Evolutionary conservation across 192 early-diverging fungal genomes (phyloP).

Genomic region (Linnemannia zychae): DNA sequence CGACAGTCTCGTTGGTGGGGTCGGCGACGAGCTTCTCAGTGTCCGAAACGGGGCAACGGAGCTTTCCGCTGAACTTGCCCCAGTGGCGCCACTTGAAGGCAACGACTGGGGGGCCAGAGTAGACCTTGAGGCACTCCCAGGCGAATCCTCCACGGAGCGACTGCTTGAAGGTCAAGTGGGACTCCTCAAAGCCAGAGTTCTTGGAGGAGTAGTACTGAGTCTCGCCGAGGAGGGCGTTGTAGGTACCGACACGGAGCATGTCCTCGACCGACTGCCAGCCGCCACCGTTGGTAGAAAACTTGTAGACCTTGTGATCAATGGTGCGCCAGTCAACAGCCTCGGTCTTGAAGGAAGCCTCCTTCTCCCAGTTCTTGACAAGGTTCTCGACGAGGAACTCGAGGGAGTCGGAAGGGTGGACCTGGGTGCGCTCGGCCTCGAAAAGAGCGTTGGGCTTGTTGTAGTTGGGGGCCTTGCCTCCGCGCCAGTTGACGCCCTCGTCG

Average conservation of each 20-base stretch:
- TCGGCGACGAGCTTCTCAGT: constrained; percentile 56
- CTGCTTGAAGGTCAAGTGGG: constrained; percentile 60
- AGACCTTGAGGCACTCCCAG: constrained; percentile 61
- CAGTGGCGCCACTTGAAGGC: constrained; percentile 65
- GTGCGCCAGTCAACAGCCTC: constrained; percentile 59
- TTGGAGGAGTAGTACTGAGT: constrained; percentile 59
- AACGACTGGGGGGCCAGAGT: constrained; percentile 61
- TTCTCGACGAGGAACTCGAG: constrained; percentile 58
- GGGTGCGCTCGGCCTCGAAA: constrained; percentile 56
- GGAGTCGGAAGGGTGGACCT: constrained; percentile 53
- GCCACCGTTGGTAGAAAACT: constrained; percentile 59
- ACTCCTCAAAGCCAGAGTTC: constrained; percentile 58
- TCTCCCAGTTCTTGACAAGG: constrained; percentile 67
- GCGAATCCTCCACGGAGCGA: constrained; percentile 53
- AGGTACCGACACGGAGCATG: constrained; percentile 62
- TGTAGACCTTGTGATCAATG: constrained; percentile 58
- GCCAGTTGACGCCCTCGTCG: constrained; percentile 59
- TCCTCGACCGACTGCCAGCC: constrained; percentile 59
- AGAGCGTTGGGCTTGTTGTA: constrained; percentile 59
- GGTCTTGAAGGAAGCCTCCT: constrained; percentile 60
- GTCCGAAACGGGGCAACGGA: constrained; percentile 46
- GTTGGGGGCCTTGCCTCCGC: constrained; percentile 57
- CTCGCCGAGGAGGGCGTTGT: constrained; percentile 63
- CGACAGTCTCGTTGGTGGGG: constrained; percentile 55
- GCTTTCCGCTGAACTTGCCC: constrained; percentile 57